Percentiles rank a stretch among this genome's conserved stretches.
These are phyloP conservation scores for Wallacemonas collosoma DNA, from an alignment of 208 protist species.

Conservation along the genomic window DNA sequence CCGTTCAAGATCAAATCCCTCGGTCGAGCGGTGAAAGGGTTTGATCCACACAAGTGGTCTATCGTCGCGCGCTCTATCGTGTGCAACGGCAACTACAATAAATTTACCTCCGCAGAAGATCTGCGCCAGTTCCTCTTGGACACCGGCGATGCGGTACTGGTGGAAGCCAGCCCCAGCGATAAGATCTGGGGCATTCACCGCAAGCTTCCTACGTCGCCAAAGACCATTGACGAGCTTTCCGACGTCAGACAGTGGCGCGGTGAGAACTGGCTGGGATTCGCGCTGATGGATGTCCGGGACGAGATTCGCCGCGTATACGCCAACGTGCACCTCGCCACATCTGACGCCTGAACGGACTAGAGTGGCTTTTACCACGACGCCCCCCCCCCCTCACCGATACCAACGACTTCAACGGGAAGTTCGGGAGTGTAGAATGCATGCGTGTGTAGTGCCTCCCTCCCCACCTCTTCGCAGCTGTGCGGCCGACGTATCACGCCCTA, in stretches of 20 bases:
- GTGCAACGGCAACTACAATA: conserved; percentile 14
- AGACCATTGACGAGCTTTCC: not conserved
- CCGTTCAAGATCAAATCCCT: conserved; percentile 11
- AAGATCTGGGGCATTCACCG: conserved; percentile 12
- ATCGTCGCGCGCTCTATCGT: conserved; percentile 11
- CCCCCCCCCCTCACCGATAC: too few species aligned
- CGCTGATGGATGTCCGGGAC: conserved; percentile 8
- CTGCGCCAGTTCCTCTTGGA: conserved; percentile 13
- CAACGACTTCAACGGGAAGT: too few species aligned
- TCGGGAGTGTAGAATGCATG: too few species aligned
- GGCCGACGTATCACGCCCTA: too few species aligned
- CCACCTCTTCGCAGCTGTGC: too few species aligned
- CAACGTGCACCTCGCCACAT: conserved; percentile 9
- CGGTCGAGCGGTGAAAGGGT: not conserved
- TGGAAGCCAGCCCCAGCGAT: conserved; percentile 6
- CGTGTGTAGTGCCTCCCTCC: too few species aligned
- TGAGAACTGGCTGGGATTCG: conserved; percentile 14
- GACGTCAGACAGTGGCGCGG: not conserved
- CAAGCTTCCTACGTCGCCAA: not conserved
- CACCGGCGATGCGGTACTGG: conserved; percentile 14
- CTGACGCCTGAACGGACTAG: not conserved
- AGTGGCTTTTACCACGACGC: too few species aligned
- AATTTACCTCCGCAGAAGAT: conserved; percentile 4
- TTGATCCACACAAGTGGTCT: conserved; percentile 4
- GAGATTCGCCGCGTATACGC: conserved; percentile 15